Conservation (phyloP, 208 protist species). For the Leishmania aethiopica region DNA sequence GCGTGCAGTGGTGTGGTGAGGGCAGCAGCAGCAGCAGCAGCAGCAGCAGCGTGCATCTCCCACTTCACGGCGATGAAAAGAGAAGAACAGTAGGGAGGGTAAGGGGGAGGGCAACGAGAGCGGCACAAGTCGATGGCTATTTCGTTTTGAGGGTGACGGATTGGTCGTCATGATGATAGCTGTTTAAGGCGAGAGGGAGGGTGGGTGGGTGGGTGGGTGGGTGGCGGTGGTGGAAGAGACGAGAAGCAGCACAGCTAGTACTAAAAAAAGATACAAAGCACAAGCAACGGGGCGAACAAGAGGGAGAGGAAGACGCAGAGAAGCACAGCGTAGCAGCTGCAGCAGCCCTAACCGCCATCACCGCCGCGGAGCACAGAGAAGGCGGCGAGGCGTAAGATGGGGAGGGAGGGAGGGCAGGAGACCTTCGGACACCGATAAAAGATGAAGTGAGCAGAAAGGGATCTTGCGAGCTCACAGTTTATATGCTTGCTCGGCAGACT, state of each 20-base stretch:
- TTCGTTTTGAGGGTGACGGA: background rate
- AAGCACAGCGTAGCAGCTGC: background rate
- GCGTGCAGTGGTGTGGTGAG: background rate
- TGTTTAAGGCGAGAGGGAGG: background rate
- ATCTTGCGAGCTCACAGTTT: background rate
- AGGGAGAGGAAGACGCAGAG: slow-evolving; percentile 7
- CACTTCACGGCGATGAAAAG: background rate
- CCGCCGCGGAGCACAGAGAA: background rate
- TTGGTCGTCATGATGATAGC: background rate
- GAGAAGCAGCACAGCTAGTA: background rate
- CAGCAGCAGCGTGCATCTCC: background rate
- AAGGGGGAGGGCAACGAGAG: background rate
- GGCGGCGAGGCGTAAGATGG: slow-evolving; percentile 5
- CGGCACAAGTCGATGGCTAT: background rate
- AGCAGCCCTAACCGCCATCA: too few species aligned
- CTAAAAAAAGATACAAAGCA: background rate
- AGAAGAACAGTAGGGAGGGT: background rate
- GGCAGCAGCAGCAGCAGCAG: too few species aligned
- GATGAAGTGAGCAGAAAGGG: background rate
- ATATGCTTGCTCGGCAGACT: background rate
- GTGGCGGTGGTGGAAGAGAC: too few species aligned
- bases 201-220: too few species aligned
- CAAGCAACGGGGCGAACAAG: background rate
- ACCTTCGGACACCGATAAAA: background rate
- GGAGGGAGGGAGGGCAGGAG: slow-evolving; percentile 15